These are phyloP conservation scores for Papiliotrema flavescens DNA, from an alignment of 1,284 basidiomycete species.

Conservation along the genomic window DNA sequence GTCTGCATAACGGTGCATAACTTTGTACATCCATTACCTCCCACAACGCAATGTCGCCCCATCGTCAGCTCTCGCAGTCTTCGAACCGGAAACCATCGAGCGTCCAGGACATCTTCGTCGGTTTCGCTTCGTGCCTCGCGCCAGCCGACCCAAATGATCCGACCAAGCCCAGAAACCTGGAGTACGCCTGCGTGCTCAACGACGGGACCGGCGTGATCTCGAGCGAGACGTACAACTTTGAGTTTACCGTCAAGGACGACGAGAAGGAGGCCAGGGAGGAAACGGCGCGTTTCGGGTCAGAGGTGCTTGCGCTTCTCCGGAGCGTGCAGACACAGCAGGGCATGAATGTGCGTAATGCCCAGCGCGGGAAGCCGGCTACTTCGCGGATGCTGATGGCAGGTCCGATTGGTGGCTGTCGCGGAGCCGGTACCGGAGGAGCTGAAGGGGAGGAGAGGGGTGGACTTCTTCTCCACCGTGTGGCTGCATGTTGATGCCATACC, in stretches of 20 bases:
- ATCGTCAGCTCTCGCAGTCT: slow-evolving; percentile 21
- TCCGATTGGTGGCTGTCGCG: slow-evolving; percentile 32
- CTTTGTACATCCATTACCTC: too few species aligned
- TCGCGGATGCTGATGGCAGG: slow-evolving; percentile 9
- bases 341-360: slow-evolving; percentile 27
- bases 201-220: slow-evolving; percentile 36
- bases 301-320: slow-evolving; percentile 23
- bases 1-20: too few species aligned
- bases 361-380: background rate
- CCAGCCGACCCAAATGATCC: background rate
- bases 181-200: slow-evolving; percentile 30
- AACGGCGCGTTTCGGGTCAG: slow-evolving; percentile 21
- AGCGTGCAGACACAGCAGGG: slow-evolving; percentile 22
- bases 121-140: slow-evolving; percentile 17
- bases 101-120: slow-evolving; percentile 37
- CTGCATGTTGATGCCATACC: slow-evolving; percentile 40
- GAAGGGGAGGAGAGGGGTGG: slow-evolving; percentile 14
- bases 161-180: slow-evolving; percentile 14
- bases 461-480: slow-evolving; percentile 34
- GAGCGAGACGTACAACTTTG: slow-evolving; percentile 23
- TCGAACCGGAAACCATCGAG: slow-evolving; percentile 23
- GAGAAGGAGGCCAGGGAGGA: slow-evolving; percentile 18
- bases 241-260: slow-evolving; percentile 10
- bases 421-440: slow-evolving; percentile 34
- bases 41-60: slow-evolving; percentile 10